Evolutionary conservation across 768 basidiomycete species (phyloP).

Genomic region (Lactarius deliciosus): DNA sequence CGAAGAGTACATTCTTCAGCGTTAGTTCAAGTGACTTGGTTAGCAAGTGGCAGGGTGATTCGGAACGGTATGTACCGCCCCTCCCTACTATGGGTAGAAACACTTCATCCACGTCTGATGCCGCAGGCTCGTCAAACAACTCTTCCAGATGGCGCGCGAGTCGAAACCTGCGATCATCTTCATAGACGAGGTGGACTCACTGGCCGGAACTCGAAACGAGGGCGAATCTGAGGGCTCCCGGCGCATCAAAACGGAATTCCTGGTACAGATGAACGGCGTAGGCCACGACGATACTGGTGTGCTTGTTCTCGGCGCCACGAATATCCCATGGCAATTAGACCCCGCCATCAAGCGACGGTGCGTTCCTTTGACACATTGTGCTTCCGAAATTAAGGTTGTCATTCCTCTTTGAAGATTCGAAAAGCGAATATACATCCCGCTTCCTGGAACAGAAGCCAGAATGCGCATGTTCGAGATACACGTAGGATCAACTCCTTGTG

Average conservation of each 20-base stretch:
- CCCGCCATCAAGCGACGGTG: slow-evolving; percentile 95
- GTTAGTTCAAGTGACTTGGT: slow-evolving; percentile 95
- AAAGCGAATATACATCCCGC: slow-evolving; percentile 97
- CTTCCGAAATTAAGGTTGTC: not conserved
- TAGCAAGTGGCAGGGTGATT: slow-evolving; percentile 99
- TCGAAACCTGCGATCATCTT: slow-evolving; percentile 98
- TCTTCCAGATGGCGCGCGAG: slow-evolving; percentile 95
- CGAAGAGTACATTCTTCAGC: slow-evolving; percentile 98
- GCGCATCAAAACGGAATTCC: slow-evolving; percentile 95
- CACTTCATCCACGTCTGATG: slow-evolving; percentile 12
- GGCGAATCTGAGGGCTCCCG: slow-evolving; percentile 97
- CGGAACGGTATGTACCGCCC: slow-evolving; percentile 68
- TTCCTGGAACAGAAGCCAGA: slow-evolving; percentile 90
- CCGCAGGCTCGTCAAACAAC: slow-evolving; percentile 84
- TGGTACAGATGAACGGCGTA: slow-evolving; percentile 99
- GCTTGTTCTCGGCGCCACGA: slow-evolving; percentile 94
- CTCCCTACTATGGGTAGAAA: not conserved
- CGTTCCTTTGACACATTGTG: slow-evolving; percentile 30
- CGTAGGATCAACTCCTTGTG: slow-evolving; percentile 88
- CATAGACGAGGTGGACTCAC: slow-evolving; percentile 96
- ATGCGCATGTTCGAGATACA: slow-evolving; percentile 97
- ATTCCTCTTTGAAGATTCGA: slow-evolving; percentile 63
- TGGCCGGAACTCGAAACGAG: slow-evolving; percentile 92
- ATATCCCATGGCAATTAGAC: slow-evolving; percentile 98
- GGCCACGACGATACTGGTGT: slow-evolving; percentile 97